phyloP scores from a whole-genome alignment of 2,329 filamentous ascomycete species.

The Ceratocystis eucalypticola region DNA sequence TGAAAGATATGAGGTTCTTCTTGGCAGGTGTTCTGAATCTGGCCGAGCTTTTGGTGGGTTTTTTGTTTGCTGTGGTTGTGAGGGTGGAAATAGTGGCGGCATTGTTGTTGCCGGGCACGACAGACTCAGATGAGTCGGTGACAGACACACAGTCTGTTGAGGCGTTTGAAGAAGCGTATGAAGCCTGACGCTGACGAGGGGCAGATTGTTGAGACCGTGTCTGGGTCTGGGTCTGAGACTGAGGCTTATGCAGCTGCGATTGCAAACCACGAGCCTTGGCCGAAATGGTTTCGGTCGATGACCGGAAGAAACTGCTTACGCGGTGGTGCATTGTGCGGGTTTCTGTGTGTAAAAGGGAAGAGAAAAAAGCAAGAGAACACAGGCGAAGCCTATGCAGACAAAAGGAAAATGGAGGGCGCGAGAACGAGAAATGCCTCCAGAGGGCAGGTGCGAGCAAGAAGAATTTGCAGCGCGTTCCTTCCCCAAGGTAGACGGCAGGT shows the following conservation, averaged over 20 bases:
- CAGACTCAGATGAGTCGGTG: slow-evolving; percentile 27
- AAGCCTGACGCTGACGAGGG: slow-evolving; percentile 16
- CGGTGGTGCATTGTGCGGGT: slow-evolving; percentile 40
- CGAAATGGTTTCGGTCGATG: slow-evolving; percentile 39
- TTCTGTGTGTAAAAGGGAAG: neutral
- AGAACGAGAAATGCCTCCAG: neutral
- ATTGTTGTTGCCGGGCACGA: slow-evolving; percentile 27
- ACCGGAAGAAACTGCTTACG: slow-evolving; percentile 44
- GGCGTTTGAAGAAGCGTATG: slow-evolving; percentile 17
- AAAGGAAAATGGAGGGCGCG: neutral
- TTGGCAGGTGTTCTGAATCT: slow-evolving; percentile 25
- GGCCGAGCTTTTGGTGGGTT: slow-evolving; percentile 16
- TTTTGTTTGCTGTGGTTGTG: slow-evolving; percentile 24
- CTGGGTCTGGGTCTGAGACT: slow-evolving; percentile 13
- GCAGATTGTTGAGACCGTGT: neutral
- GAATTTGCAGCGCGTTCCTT: slow-evolving; percentile 7
- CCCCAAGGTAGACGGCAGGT: neutral
- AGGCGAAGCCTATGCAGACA: neutral
- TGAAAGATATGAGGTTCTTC: slow-evolving; percentile 30
- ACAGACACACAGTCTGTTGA: slow-evolving; percentile 27
- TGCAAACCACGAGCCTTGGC: slow-evolving; percentile 17
- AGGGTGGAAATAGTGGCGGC: slow-evolving; percentile 31
- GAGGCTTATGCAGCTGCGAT: slow-evolving; percentile 13
- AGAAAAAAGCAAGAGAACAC: neutral
- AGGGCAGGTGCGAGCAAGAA: slow-evolving; percentile 2